phyloP scores from a whole-genome alignment of 139 green algal genomes.

The Astrephomene gubernaculifera region DNA sequence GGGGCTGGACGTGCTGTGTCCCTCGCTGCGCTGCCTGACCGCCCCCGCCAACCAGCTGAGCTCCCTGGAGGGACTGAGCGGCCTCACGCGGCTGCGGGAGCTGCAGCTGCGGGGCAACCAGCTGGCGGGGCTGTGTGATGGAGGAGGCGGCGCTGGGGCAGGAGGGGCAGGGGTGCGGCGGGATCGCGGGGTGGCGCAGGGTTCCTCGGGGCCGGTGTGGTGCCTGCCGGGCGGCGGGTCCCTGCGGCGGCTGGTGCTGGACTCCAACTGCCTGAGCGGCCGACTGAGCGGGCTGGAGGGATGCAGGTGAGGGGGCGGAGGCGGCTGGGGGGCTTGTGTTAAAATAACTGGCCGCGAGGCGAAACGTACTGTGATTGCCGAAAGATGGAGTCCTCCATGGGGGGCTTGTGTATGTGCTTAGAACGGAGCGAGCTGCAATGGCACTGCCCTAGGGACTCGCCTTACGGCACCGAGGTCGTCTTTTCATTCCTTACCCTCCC shows the following conservation, averaged over 20 bases:
- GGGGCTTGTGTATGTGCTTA: too few relatives aligned
- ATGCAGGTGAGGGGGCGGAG: conserved; percentile 7
- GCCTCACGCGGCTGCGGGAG: neutral
- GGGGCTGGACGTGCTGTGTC: conserved; percentile 26
- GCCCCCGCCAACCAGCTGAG: conserved; percentile 12
- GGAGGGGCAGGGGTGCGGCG: neutral
- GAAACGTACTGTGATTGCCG: too few relatives aligned
- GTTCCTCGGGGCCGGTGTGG: neutral
- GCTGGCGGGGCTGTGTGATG: neutral
- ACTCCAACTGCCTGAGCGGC: conserved; percentile 7
- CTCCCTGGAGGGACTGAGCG: neutral
- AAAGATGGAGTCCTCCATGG: too few relatives aligned
- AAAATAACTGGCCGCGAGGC: too few relatives aligned
- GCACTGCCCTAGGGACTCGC: too few relatives aligned
- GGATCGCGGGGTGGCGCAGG: too few relatives aligned
- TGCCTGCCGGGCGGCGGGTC: neutral
- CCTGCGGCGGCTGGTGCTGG: conserved; percentile 15
- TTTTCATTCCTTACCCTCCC: neutral
- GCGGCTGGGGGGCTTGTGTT: too few relatives aligned
- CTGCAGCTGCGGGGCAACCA: conserved; percentile 20
- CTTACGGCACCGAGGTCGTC: too few relatives aligned
- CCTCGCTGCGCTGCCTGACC: neutral
- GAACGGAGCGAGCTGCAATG: too few relatives aligned
- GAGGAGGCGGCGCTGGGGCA: neutral
- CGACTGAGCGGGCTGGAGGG: neutral